A percentile compares a stretch with the other conserved stretches of the same genome.
These are phyloP conservation scores for Xanthoconium stramineum DNA, from an alignment of 768 basidiomycete genomes.

Conservation along the genomic window DNA sequence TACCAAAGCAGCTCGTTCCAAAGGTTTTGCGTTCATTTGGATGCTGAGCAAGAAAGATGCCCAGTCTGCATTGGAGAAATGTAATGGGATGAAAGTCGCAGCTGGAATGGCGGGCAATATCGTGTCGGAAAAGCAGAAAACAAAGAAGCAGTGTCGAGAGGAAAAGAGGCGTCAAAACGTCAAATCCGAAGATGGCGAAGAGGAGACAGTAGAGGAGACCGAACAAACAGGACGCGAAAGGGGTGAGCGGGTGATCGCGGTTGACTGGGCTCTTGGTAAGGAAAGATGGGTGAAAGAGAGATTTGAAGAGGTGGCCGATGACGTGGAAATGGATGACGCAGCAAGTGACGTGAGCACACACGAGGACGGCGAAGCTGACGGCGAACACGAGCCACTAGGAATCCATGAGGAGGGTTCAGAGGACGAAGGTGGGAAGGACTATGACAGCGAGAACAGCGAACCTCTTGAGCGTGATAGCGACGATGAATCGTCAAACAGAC, in stretches of 20 bases:
- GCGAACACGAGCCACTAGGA: constrained; percentile 43
- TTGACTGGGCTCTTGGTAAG: constrained; percentile 96
- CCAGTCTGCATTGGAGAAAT: constrained; percentile 71
- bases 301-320: constrained; percentile 34
- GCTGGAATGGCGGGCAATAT: constrained; percentile 59
- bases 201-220: constrained; percentile 35
- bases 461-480: constrained; percentile 6
- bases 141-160: constrained; percentile 55
- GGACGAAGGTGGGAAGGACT: constrained; percentile 28
- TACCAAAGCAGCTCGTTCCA: constrained; percentile 39
- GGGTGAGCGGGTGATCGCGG: constrained; percentile 71
- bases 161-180: constrained; percentile 41
- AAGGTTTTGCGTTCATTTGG: constrained; percentile 96
- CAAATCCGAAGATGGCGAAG: constrained; percentile 34
- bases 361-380: constrained; percentile 33
- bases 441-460: constrained; percentile 24
- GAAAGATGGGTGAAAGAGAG: constrained; percentile 83
- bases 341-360: constrained; percentile 18
- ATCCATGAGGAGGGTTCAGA: constrained; percentile 35
- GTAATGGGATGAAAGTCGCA: constrained; percentile 71
- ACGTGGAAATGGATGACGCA: constrained; percentile 32
- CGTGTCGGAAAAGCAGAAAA: constrained; percentile 57
- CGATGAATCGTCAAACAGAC: constrained; percentile 50
- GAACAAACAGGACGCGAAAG: constrained; percentile 34
- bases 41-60: constrained; percentile 85